Conservation (phyloP, 1,139 yeast species). For the Hanseniaspora gamundiae region DNA sequence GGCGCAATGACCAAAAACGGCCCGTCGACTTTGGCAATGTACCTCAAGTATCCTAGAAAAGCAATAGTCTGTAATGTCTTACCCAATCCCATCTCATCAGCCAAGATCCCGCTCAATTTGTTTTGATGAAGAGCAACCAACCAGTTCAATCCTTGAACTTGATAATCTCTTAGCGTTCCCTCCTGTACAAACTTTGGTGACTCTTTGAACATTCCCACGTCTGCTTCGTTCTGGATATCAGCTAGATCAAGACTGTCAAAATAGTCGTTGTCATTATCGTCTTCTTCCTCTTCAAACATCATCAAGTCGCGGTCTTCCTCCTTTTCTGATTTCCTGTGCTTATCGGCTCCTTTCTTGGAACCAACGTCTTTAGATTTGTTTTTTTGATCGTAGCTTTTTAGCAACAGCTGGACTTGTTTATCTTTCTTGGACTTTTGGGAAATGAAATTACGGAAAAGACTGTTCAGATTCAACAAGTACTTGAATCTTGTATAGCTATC, state of each 20-base stretch:
- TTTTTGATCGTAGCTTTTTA: slow-evolving; percentile 34
- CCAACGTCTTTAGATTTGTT: too few relatives aligned
- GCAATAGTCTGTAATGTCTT: slow-evolving; percentile 90
- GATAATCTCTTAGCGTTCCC: slow-evolving; percentile 69
- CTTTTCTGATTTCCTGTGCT: slow-evolving; percentile 66
- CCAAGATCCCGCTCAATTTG: slow-evolving; percentile 77
- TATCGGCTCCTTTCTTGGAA: slow-evolving; percentile 15
- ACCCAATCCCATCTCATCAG: slow-evolving; percentile 98
- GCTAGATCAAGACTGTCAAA: slow-evolving; percentile 31
- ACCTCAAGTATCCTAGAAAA: slow-evolving; percentile 76
- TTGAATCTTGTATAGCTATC: slow-evolving; percentile 48
- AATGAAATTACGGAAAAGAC: slow-evolving; percentile 78
- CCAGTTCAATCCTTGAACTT: slow-evolving; percentile 91
- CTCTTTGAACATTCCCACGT: slow-evolving; percentile 43
- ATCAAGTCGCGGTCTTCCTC: slow-evolving; percentile 88
- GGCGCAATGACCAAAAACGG: slow-evolving; percentile 92
- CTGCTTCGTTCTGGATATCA: slow-evolving; percentile 10
- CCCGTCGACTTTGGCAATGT: slow-evolving; percentile 66
- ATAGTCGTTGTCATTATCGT: slow-evolving; percentile 15
- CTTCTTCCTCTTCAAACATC: slow-evolving; percentile 58
- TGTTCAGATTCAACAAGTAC: slow-evolving; percentile 72
- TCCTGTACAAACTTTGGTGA: slow-evolving; percentile 56
- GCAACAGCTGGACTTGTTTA: slow-evolving; percentile 44
- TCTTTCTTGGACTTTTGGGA: slow-evolving; percentile 72
- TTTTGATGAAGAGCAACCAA: slow-evolving; percentile 70